These are phyloP conservation scores for Colletotrichum costaricense DNA, from an alignment of 2,329 filamentous ascomycete genomes.

Conservation along the genomic window DNA sequence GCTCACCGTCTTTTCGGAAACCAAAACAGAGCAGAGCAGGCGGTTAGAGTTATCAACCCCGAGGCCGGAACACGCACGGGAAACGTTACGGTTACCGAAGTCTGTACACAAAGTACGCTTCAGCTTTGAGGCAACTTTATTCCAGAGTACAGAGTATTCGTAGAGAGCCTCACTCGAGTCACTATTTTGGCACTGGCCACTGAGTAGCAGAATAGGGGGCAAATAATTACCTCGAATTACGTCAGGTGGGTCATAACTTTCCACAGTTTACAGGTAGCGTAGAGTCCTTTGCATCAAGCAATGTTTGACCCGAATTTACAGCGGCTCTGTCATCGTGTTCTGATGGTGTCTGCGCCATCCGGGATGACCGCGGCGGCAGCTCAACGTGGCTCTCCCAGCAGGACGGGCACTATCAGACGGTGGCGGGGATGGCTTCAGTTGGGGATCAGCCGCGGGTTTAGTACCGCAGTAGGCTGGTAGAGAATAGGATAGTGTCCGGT, in stretches of 20 bases:
- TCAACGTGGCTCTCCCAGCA: not conserved
- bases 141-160: no score
- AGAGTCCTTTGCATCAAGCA: not conserved
- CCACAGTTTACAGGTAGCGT: not conserved
- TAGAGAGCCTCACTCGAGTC: not conserved
- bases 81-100: not conserved
- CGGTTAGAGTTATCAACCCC: not conserved
- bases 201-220: not conserved
- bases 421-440: conserved; percentile 19
- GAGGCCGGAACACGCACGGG: conserved; percentile 1
- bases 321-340: not conserved
- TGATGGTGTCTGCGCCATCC: not conserved
- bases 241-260: conserved; percentile 31
- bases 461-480: not conserved
- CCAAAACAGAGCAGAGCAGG: not conserved
- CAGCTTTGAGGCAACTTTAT: no score
- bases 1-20: conserved; percentile 32
- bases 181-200: no score
- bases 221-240: conserved; percentile 27
- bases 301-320: conserved; percentile 12
- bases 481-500: conserved; percentile 5
- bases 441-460: not conserved
- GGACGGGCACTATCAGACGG: conserved; percentile 14
- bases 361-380: conserved; percentile 1
- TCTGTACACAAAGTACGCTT: not conserved